Base-by-base conservation (phyloP, 768 basidiomycete genomes). In the Naganishia friedmannii region DNA sequence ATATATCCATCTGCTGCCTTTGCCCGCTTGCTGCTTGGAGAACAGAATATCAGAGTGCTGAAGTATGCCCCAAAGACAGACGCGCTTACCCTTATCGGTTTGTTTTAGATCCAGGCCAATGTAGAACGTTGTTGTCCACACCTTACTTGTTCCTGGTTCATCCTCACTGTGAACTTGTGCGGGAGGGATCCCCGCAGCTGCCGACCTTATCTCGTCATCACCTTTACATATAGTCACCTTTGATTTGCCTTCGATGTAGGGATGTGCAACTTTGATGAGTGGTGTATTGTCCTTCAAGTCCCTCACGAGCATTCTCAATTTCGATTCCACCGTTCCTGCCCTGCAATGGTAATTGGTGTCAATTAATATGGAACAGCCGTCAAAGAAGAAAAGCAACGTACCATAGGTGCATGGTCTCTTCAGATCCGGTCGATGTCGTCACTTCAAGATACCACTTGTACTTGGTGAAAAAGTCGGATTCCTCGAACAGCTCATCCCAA, bases 281-380 rank as follows among this genome's bases (percentile, higher is more conserved):
- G 97, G 96, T 75, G 93, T 92, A 75, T 89, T 91, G 84, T 98
- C 95, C 65, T 76, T 71, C 66, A 99, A 88, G 83, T 96, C 96
- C 89, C 95, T 94, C 67, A 99, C 93, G 32, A 99, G 86, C 80
- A 93, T 93, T 53, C 96, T 88, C 83, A 98, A 86, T 75, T 91
- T 87, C 26, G 96, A 97, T 83, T 99, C 95, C 32, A 99, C 96
- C n/a, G 94, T 97, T 53, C 95, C 95, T n/a, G 93, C 83, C 88
- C 89, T 89, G 58, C 0, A 60, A 51, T 48, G 28, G 15, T 26
- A 28, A 66, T 15, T 21, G 54, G 55, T 6, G 26, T 63, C 23
- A 68, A 69, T 19, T 37, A 37, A 9, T 28, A 19, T n/a, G 34
- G 65, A 46, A 29, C 19, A 23, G 56, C 6, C 5, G 6, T 31